Conservation (phyloP, 768 basidiomycete genomes). For the Leccinum obscurum region DNA sequence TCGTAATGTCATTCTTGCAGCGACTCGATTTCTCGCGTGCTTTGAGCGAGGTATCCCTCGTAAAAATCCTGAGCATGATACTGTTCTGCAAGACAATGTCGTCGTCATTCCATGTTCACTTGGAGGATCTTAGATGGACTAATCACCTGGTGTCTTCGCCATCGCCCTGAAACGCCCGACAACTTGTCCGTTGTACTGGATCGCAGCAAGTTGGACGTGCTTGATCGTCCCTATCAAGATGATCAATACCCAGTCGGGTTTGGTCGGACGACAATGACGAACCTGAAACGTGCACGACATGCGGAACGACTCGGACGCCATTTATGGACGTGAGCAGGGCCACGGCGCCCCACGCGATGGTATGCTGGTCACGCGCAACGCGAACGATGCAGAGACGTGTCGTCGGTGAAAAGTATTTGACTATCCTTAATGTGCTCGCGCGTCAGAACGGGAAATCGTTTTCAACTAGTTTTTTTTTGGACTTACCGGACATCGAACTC, state of each 20-base stretch:
- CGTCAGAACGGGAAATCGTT: conserved; percentile 1
- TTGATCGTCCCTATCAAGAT: conserved; percentile 72
- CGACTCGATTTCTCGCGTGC: too few species aligned
- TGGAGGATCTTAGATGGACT: not conserved
- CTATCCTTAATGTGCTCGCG: conserved; percentile 38
- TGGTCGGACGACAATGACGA: conserved; percentile 19
- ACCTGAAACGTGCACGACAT: conserved; percentile 84
- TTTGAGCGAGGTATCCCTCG: conserved; percentile 52
- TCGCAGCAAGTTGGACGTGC: conserved; percentile 77
- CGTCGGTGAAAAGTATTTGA: conserved; percentile 85
- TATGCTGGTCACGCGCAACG: conserved; percentile 79
- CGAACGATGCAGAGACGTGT: conserved; percentile 86
- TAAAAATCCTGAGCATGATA: conserved; percentile 56
- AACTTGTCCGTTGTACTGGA: conserved; percentile 68
- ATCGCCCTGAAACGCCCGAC: conserved; percentile 64
- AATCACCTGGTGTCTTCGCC: conserved; percentile 52
- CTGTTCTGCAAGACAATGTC: conserved; percentile 34
- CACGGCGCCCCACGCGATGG: conserved; percentile 76
- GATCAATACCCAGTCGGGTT: not conserved
- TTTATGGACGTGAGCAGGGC: conserved; percentile 48
- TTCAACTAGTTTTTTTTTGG: not conserved
- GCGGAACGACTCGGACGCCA: conserved; percentile 8
- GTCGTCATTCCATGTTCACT: not conserved
- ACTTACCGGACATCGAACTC: conserved; percentile 65
- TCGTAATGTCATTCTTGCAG: too few species aligned